These are phyloP conservation scores for Suhomyces emberorum DNA, from an alignment of 805 yeast genomes.

Conservation along the genomic window DNA sequence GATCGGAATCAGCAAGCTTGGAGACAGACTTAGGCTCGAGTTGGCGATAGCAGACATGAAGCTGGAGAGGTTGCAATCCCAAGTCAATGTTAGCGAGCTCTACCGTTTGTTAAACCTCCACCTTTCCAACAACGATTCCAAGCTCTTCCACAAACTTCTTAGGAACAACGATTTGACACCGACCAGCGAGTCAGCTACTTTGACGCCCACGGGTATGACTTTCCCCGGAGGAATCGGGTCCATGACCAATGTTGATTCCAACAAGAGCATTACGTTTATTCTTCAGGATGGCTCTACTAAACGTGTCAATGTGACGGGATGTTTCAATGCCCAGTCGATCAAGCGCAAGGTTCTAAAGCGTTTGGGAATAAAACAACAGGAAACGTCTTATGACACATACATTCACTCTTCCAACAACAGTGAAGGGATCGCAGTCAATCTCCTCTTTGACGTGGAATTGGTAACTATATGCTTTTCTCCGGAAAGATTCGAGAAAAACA, in stretches of 20 bases:
- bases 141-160: not conserved
- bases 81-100: constrained; percentile 25
- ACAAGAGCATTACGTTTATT: constrained; percentile 58
- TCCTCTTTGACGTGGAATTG: constrained; percentile 72
- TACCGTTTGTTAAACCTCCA: constrained; percentile 17
- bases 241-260: constrained; percentile 13
- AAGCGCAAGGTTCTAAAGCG: constrained; percentile 65
- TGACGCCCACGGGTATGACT: constrained; percentile 4
- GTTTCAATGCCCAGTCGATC: constrained; percentile 77
- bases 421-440: constrained; percentile 23
- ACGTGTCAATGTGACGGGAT: constrained; percentile 68
- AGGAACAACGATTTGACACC: constrained; percentile 2
- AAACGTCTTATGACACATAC: constrained; percentile 58
- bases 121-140: constrained; percentile 6
- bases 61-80: constrained; percentile 23
- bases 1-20: constrained; percentile 71
- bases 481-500: constrained; percentile 64
- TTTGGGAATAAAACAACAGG: constrained; percentile 45
- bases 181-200: constrained; percentile 5
- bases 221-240: constrained; percentile 1
- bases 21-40: constrained; percentile 75
- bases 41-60: constrained; percentile 51
- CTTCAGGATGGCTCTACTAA: constrained; percentile 70
- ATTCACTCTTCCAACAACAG: constrained; percentile 37
- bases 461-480: constrained; percentile 79